These are phyloP conservation scores for Penicillium sumatraense DNA, from an alignment of 2,329 filamentous ascomycete genomes.

Conservation along the genomic window DNA sequence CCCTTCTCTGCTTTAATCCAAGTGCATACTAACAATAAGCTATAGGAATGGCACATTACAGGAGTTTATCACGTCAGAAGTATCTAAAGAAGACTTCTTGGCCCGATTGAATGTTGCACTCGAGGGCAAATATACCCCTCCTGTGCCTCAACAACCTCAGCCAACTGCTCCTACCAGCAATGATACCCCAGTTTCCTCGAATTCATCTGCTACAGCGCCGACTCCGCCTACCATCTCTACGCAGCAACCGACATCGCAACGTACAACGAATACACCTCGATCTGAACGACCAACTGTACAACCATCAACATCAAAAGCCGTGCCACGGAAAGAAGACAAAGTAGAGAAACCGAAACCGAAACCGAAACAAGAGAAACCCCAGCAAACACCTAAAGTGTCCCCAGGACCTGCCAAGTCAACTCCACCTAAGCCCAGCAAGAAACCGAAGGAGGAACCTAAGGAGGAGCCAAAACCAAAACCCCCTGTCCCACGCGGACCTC, in stretches of 20 bases:
- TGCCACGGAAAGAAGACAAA: slow-evolving; percentile 70
- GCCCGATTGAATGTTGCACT: slow-evolving; percentile 56
- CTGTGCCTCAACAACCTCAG: slow-evolving; percentile 7
- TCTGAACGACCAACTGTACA: background rate
- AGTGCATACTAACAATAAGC: background rate
- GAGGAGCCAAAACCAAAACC: slow-evolving; percentile 19
- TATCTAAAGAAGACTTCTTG: slow-evolving; percentile 69
- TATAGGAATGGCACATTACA: slow-evolving; percentile 72
- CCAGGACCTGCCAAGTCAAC: slow-evolving; percentile 14
- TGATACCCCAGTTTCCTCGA: slow-evolving; percentile 9
- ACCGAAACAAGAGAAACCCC: slow-evolving; percentile 61
- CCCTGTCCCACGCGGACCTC: slow-evolving; percentile 22
- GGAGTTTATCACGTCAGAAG: slow-evolving; percentile 72
- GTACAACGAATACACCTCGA: background rate
- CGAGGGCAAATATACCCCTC: slow-evolving; percentile 23
- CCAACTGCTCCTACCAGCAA: background rate
- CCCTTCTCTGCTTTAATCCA: background rate
- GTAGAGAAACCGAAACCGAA: slow-evolving; percentile 65
- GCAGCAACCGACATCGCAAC: background rate
- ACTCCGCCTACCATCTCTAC: slow-evolving; percentile 2
- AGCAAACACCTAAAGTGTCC: slow-evolving; percentile 7
- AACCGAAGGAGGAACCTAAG: slow-evolving; percentile 4
- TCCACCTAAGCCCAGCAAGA: slow-evolving; percentile 7
- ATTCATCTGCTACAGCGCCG: slow-evolving; percentile 9
- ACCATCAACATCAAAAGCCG: slow-evolving; percentile 44